These are phyloP conservation scores for Tricholoma hemisulphureum DNA, from an alignment of 768 basidiomycete genomes.

Conservation along the genomic window DNA sequence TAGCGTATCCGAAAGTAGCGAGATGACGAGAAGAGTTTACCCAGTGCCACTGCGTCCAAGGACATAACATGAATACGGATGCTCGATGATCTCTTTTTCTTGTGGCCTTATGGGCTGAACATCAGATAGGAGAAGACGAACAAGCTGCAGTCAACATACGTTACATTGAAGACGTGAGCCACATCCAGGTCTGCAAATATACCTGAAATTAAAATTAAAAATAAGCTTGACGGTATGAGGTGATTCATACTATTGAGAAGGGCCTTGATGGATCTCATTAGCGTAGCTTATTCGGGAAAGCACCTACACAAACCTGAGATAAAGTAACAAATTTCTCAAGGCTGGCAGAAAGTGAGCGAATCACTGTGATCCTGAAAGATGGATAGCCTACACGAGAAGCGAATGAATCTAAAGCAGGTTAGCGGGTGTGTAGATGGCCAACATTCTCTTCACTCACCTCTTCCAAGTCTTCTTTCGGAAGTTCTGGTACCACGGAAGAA, in stretches of 20 bases:
- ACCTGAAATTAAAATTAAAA: slow-evolving; percentile 26
- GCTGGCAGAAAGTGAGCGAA: slow-evolving; percentile 14
- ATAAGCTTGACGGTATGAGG: background rate
- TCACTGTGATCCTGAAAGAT: background rate
- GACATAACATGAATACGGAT: slow-evolving; percentile 59
- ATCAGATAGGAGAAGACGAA: background rate
- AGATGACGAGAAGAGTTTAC: slow-evolving; percentile 29
- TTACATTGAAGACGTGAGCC: slow-evolving; percentile 39
- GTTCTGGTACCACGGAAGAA: background rate
- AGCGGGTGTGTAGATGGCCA: background rate
- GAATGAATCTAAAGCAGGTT: slow-evolving; percentile 46
- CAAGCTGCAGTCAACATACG: slow-evolving; percentile 26
- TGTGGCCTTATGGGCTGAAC: slow-evolving; percentile 30
- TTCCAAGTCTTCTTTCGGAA: slow-evolving; percentile 1
- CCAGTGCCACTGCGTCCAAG: slow-evolving; percentile 71
- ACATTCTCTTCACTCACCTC: background rate
- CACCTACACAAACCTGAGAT: slow-evolving; percentile 30
- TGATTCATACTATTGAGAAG: background rate
- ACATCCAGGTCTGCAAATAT: slow-evolving; percentile 50
- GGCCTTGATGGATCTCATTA: slow-evolving; percentile 21
- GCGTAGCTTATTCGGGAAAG: background rate
- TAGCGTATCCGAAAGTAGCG: background rate
- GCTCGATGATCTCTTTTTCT: slow-evolving; percentile 57
- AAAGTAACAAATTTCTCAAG: slow-evolving; percentile 48
- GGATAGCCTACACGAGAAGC: slow-evolving; percentile 46